Percentiles rank a stretch among this genome's conserved stretches.
Evolutionary conservation across 2,329 filamentous ascomycete species (phyloP).

Genomic region (Ophiostoma perfectum): DNA sequence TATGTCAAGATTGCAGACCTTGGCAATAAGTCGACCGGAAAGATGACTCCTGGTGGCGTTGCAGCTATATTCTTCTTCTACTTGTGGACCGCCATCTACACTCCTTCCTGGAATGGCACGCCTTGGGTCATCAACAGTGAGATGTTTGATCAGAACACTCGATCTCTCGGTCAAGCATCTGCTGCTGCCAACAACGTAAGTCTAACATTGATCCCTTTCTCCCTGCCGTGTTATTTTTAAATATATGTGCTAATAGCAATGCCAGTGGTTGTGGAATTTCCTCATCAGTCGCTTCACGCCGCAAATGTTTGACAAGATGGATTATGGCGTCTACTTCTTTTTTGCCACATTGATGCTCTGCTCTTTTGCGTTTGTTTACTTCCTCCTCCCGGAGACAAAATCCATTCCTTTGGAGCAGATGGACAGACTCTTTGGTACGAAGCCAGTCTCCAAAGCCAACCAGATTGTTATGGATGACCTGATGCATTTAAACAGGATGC

Average conservation of each 20-base stretch:
- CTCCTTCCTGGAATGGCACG: slow-evolving; percentile 65
- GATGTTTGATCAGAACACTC: slow-evolving; percentile 67
- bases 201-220: neutral
- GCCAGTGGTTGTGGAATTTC: slow-evolving; percentile 63
- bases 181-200: slow-evolving; percentile 58
- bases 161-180: slow-evolving; percentile 65
- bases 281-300: slow-evolving; percentile 62
- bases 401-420: slow-evolving; percentile 59
- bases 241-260: neutral
- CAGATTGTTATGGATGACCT: slow-evolving; percentile 42
- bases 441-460: slow-evolving; percentile 44
- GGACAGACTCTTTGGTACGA: slow-evolving; percentile 54
- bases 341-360: slow-evolving; percentile 59
- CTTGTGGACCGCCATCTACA: slow-evolving; percentile 68
- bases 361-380: slow-evolving; percentile 55
- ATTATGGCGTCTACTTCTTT: slow-evolving; percentile 65
- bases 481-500: neutral
- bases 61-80: slow-evolving; percentile 68
- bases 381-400: slow-evolving; percentile 62
- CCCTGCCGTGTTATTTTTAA: neutral
- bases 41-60: slow-evolving; percentile 42
- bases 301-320: slow-evolving; percentile 55
- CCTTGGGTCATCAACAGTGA: slow-evolving; percentile 72
- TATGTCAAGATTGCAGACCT: slow-evolving; percentile 52
- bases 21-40: slow-evolving; percentile 31